phyloP scores from a whole-genome alignment of 2,329 filamentous ascomycete genomes.

The Colletotrichum sp. region DNA sequence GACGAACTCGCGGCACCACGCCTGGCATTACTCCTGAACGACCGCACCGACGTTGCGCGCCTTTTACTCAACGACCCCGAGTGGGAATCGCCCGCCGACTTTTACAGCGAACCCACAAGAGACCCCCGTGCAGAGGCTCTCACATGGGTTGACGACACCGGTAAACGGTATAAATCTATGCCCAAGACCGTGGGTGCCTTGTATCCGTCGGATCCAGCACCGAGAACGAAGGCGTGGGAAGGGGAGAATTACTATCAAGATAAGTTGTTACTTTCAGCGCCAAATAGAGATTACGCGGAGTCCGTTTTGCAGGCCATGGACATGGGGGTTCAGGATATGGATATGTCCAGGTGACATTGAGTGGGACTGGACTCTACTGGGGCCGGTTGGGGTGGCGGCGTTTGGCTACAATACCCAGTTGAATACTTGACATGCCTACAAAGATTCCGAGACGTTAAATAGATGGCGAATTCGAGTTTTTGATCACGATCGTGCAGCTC shows the following conservation, averaged over 20 bases:
- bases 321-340: constrained; percentile 8
- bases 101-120: neutral
- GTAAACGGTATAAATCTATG: constrained; percentile 12
- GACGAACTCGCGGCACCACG: constrained; percentile 46
- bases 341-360: neutral
- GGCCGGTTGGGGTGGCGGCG: neutral
- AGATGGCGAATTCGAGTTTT: neutral
- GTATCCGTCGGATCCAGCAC: neutral
- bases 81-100: constrained; percentile 39
- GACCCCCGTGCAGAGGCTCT: constrained; percentile 8
- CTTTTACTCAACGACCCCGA: constrained; percentile 48
- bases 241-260: neutral
- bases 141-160: constrained; percentile 23
- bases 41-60: constrained; percentile 40
- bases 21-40: constrained; percentile 37
- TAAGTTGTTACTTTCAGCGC: neutral
- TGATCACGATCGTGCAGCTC: neutral
- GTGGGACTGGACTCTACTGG: neutral
- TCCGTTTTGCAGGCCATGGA: constrained; percentile 3
- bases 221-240: neutral
- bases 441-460: neutral
- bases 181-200: constrained; percentile 6
- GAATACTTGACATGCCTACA: neutral
- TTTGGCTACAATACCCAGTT: constrained; percentile 7
- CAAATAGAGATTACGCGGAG: neutral